phyloP scores from a whole-genome alignment of 805 yeast genomes.

The Nakazawaea ernobii region DNA sequence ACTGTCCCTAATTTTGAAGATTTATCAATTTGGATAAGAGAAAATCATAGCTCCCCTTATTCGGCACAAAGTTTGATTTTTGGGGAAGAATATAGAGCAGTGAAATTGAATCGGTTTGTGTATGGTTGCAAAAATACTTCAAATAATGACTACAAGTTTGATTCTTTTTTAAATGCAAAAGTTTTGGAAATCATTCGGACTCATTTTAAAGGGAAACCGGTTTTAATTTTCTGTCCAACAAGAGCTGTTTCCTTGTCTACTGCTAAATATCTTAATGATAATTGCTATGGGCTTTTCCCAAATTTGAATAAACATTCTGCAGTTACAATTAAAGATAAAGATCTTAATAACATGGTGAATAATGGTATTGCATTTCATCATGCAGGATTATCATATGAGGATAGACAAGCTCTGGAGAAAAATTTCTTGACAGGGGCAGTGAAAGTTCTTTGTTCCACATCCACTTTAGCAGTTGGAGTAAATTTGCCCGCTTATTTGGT shows the following conservation, averaged over 20 bases:
- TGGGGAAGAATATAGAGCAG: slow-evolving; percentile 45
- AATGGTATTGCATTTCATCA: slow-evolving; percentile 50
- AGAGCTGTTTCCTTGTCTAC: slow-evolving; percentile 42
- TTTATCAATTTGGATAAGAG: slow-evolving; percentile 37
- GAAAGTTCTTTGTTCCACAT: slow-evolving; percentile 46
- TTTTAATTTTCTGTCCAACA: slow-evolving; percentile 48
- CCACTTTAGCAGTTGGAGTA: slow-evolving; percentile 57
- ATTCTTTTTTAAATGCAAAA: slow-evolving; percentile 35
- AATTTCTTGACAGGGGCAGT: slow-evolving; percentile 36
- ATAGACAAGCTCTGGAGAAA: slow-evolving; percentile 40
- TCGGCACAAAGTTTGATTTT: slow-evolving; percentile 34
- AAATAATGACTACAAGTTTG: slow-evolving; percentile 43
- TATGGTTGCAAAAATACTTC: slow-evolving; percentile 33
- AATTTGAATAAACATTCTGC: neutral
- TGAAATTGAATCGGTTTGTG: slow-evolving; percentile 33
- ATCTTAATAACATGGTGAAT: slow-evolving; percentile 18
- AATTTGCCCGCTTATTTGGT: slow-evolving; percentile 58
- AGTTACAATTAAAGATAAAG: slow-evolving; percentile 20
- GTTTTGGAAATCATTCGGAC: slow-evolving; percentile 31
- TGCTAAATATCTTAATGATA: slow-evolving; percentile 32
- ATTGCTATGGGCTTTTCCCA: slow-evolving; percentile 8
- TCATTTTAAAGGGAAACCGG: slow-evolving; percentile 37
- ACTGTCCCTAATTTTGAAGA: slow-evolving; percentile 48
- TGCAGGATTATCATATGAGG: slow-evolving; percentile 47
- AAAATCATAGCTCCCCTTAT: slow-evolving; percentile 10